Conservation (phyloP, 2,329 filamentous ascomycete genomes). For the Pseudohalonectria lignicola region DNA sequence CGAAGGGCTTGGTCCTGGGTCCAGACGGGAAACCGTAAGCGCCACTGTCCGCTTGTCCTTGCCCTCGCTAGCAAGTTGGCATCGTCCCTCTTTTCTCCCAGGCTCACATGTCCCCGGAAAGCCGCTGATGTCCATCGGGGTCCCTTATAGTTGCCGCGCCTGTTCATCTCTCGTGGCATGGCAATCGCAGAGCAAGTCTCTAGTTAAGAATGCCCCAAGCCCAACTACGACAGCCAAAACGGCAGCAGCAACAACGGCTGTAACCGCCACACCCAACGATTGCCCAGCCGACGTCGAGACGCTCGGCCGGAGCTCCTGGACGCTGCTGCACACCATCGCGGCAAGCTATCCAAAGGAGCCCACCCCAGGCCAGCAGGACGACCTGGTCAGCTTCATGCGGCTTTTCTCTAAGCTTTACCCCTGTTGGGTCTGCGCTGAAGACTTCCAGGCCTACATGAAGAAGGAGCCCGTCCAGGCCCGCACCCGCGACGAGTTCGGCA, state of each 20-base stretch:
- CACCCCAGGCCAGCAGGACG: conserved; percentile 55
- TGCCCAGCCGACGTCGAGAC: conserved; percentile 86
- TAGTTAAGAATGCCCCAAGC: conserved; percentile 23
- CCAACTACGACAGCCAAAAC: conserved; percentile 19
- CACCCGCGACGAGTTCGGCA: conserved; percentile 60
- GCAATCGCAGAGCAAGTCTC: conserved; percentile 38
- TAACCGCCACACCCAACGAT: conserved; percentile 39
- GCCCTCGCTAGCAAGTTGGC: too few relatives aligned
- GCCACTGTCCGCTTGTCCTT: too few relatives aligned
- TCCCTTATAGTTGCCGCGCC: conserved; percentile 61
- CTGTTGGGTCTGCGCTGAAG: conserved; percentile 90
- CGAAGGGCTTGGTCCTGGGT: conserved; percentile 63
- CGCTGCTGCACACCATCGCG: conserved; percentile 81
- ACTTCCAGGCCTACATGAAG: conserved; percentile 75
- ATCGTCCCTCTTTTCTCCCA: neutral
- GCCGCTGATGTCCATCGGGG: too few relatives aligned
- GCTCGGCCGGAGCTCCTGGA: conserved; percentile 86
- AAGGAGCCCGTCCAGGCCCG: conserved; percentile 53
- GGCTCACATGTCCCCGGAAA: neutral
- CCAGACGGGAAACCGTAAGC: conserved; percentile 81
- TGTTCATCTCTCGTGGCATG: conserved; percentile 60
- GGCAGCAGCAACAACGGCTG: conserved; percentile 19
- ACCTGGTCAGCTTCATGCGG: conserved; percentile 67
- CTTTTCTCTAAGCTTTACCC: conserved; percentile 84
- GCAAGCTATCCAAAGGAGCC: conserved; percentile 72